Evolutionary conservation across 306 rosid genomes (phyloP), one percentile per base, ranked within the genome.

Genomic region (Castanea mollissima): DNA sequence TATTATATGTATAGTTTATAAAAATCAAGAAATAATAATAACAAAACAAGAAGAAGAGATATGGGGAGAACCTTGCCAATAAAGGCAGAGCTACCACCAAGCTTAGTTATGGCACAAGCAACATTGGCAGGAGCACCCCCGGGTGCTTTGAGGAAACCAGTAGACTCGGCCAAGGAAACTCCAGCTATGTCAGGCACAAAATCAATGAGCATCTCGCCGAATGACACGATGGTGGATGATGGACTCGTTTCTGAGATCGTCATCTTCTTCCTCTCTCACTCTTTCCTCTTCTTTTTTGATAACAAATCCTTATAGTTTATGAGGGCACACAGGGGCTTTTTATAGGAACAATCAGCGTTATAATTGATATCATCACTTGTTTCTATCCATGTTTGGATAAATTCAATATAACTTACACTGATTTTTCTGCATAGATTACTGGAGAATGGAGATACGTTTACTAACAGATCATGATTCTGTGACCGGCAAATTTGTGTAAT

Each of bases 101-200:
- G 94, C 79, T 85, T 90, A 68, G 88, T 56, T 5, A 90, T 62
- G 80, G 92, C 94, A 83, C 94, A 88, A 60, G 94, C 94, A 35
- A 88, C 94, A 82, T 90, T 90, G 71, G 92, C 92, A 58, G 93
- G 93, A 9, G 93, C 93, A 72, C 93, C 91, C 7, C 93, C 94
- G n/a, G 94, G 91, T 64, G 94, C 91, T 76, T 90, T 88, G 79
- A 90, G 67, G 25, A 90, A 90, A 35, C 85, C 91, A 14, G 10
- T 2, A 77, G 94, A 87, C 79, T 88, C 94, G 5, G 91, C 94
- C 79, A 90, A 80, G 71, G 94, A 86, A 3, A 90, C 92, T 25
- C 94, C 94, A 3, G 91, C 16, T 1, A 76, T 73, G 74, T 85
- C 89, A 0, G 94, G 94, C 78, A 90, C 92, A 69, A 90, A 90